Evolutionary conservation across 768 basidiomycete species (phyloP), one percentile per base, ranked within the genome.

Genomic region (Cystobasidium onofrii): DNA sequence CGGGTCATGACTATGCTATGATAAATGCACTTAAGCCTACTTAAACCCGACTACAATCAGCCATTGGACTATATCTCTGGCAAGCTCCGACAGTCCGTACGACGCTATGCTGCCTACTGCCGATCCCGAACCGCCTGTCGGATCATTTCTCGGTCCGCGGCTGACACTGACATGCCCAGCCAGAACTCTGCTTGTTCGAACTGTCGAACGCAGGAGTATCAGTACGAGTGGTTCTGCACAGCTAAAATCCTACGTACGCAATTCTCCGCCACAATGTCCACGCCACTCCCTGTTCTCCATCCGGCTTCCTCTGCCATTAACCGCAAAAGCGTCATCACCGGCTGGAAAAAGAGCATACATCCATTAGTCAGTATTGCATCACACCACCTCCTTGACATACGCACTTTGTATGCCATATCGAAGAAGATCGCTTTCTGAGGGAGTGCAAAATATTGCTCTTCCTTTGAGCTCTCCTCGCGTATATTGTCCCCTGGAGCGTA

Each of bases 111-210:
- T n/a, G n/a, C n/a, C 27, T 60, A 60, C 6, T 60, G 17, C 27
- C 33, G 9, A 13, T 60, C 23, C 23, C 57, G 25, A 34, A 60
- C 57, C 10, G 23, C 57, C 15, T 60, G 12, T 13, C 57, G 9
- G 17, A 60, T 60, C 7, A 27, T 17, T 15, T 60, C 57, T 4
- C 57, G 17, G 13, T 27, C 63, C n/a, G 10, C 34, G 2, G 63
- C 31, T 27, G 63, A 36, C 9, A 64, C 63, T 39, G 25, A 25
- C 27, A 41, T 12, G 31, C 63, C 63, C 41, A 46, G 20, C 63
- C 63, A 64, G 63, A 64, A 41, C 39, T 64, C 44, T 41, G 63
- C 39, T 64, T 64, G 63, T 23, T 64, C 63, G n/a, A 64, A 64
- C 63, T 64, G 63, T 46, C 3, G 13, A 39, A 64, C 9, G 34